Evolutionary conservation across 2,329 filamentous ascomycete species (phyloP).

Genomic region (Harringtonia lauricola): DNA sequence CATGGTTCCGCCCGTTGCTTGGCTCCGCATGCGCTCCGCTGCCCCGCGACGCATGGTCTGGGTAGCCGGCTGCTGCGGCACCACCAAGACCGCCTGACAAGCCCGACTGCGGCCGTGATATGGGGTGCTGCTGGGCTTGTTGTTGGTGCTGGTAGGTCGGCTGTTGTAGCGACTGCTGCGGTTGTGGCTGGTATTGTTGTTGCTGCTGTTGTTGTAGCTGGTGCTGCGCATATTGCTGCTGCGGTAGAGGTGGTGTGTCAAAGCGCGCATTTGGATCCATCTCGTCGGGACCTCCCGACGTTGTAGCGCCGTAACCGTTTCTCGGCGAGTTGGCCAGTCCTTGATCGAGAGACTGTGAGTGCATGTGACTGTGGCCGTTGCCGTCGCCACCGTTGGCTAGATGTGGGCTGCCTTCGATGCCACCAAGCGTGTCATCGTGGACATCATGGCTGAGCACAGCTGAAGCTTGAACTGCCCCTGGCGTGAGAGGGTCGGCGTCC

Average conservation of each 20-base stretch:
- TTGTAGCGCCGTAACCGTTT: constrained; percentile 11
- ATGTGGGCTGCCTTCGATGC: constrained; percentile 36
- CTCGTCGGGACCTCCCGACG: constrained; percentile 19
- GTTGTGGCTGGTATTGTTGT: constrained; percentile 6
- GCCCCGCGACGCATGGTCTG: constrained; percentile 33
- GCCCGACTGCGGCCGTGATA: constrained; percentile 45
- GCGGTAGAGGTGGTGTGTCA: constrained; percentile 7
- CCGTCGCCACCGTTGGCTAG: constrained; percentile 19
- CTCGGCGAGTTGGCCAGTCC: constrained; percentile 27
- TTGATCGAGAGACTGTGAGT: constrained; percentile 40
- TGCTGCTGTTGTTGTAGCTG: constrained; percentile 9
- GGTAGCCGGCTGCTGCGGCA: constrained; percentile 25
- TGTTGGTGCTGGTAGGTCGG: constrained; percentile 27
- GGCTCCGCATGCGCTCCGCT: constrained; percentile 24
- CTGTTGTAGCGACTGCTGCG: constrained; percentile 7
- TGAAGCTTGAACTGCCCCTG: constrained; percentile 1
- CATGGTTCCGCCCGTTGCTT: constrained; percentile 51
- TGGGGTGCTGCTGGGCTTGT: constrained; percentile 31
- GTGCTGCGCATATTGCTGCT: constrained; percentile 6
- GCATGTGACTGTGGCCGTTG: constrained; percentile 24
- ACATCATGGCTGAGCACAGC: constrained; percentile 20
- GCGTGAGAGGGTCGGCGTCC: constrained; percentile 30
- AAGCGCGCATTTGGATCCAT: constrained; percentile 6
- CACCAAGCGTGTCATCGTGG: constrained; percentile 38
- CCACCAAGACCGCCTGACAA: constrained; percentile 32